A percentile compares a stretch with the other conserved stretches of the same genome.
Evolutionary conservation across 176 grass and related monocot species (phyloP).

Genomic region (Rhynchospora tenuis): DNA sequence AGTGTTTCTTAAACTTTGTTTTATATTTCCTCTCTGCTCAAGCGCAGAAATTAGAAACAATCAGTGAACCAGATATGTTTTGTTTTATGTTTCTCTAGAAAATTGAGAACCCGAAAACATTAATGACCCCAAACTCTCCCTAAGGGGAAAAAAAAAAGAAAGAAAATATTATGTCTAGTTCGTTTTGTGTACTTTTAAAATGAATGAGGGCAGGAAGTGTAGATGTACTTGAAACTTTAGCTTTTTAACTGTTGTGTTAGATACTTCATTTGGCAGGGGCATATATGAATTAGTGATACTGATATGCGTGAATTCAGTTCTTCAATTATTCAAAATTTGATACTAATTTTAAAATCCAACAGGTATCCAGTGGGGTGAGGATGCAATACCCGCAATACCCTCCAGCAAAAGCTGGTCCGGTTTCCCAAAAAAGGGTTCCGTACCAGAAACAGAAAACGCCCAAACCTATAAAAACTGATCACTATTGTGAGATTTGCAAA

Average conservation of each 20-base stretch:
- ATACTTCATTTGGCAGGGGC: not conserved
- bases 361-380: not conserved
- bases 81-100: too few species aligned
- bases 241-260: not conserved
- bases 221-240: too few species aligned
- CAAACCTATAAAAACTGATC: not conserved
- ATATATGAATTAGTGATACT: not conserved
- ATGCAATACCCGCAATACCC: not conserved
- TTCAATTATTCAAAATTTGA: not conserved
- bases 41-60: too few species aligned
- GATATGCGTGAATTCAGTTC: not conserved
- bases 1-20: too few species aligned
- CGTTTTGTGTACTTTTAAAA: not conserved
- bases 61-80: too few species aligned
- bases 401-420: not conserved
- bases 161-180: not conserved
- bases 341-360: not conserved
- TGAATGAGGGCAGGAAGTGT: not conserved
- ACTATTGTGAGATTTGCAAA: slow-evolving; percentile 63
- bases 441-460: not conserved
- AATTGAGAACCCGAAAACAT: too few species aligned
- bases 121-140: too few species aligned
- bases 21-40: too few species aligned
- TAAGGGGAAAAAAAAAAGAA: too few species aligned
- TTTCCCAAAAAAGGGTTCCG: not conserved